phyloP scores from a whole-genome alignment of 2,329 filamentous ascomycete species.

The Fusarium kyushuense region DNA sequence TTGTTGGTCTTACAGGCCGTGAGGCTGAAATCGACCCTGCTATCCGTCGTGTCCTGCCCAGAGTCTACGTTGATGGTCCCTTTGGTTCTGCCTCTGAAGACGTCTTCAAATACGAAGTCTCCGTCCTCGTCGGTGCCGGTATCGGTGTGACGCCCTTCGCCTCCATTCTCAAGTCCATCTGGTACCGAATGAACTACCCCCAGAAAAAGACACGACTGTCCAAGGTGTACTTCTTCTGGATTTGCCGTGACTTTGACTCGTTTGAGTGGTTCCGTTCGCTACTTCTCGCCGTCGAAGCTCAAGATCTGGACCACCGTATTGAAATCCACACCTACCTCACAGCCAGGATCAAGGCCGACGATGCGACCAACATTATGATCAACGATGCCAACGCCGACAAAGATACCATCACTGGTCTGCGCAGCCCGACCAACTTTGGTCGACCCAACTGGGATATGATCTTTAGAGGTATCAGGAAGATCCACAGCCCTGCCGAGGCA shows the following conservation, averaged over 20 bases:
- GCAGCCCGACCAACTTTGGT: slow-evolving; percentile 86
- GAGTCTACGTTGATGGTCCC: slow-evolving; percentile 85
- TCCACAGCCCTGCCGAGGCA: slow-evolving; percentile 78
- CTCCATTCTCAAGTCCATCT: slow-evolving; percentile 89
- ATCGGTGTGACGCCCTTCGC: slow-evolving; percentile 91
- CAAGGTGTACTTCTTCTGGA: slow-evolving; percentile 95
- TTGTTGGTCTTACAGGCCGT: slow-evolving; percentile 74
- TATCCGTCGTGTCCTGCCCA: slow-evolving; percentile 78
- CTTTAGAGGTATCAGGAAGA: slow-evolving; percentile 84
- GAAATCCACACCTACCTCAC: slow-evolving; percentile 92
- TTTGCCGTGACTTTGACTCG: slow-evolving; percentile 87
- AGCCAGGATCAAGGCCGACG: slow-evolving; percentile 86
- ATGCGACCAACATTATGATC: slow-evolving; percentile 93
- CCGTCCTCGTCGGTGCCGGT: slow-evolving; percentile 82
- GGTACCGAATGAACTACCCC: slow-evolving; percentile 92
- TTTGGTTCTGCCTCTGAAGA: slow-evolving; percentile 90
- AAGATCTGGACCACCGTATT: slow-evolving; percentile 85
- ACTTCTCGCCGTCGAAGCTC: slow-evolving; percentile 85
- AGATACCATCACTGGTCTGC: slow-evolving; percentile 85
- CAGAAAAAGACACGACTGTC: slow-evolving; percentile 81
- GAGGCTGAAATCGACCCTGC: slow-evolving; percentile 73
- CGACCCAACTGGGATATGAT: slow-evolving; percentile 93
- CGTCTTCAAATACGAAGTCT: slow-evolving; percentile 88
- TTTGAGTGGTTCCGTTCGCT: slow-evolving; percentile 92
- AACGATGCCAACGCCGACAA: slow-evolving; percentile 87